These are phyloP conservation scores for Geotrichum siamense DNA, from an alignment of 1,139 yeast species.

Conservation along the genomic window DNA sequence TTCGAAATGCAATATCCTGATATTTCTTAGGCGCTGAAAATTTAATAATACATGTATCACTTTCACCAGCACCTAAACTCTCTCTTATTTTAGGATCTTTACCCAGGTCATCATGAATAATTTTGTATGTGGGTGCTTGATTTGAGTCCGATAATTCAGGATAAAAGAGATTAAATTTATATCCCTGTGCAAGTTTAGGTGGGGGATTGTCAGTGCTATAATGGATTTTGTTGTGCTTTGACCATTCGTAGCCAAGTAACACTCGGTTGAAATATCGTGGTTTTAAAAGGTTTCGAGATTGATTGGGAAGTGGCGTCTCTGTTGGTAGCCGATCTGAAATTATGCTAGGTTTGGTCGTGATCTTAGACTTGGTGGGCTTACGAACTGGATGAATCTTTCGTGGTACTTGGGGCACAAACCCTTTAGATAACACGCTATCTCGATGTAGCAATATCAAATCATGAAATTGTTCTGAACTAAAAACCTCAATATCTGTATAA, in stretches of 20 bases:
- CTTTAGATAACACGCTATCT: neutral
- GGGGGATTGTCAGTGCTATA: conserved; percentile 35
- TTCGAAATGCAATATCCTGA: conserved; percentile 34
- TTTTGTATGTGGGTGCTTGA: conserved; percentile 32
- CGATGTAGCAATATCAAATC: neutral
- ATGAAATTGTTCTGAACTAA: neutral
- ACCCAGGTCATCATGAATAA: conserved; percentile 25
- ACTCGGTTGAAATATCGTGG: conserved; percentile 34
- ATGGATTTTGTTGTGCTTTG: conserved; percentile 34
- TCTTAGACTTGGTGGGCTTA: neutral
- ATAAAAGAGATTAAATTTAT: conserved; percentile 35
- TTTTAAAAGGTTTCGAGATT: conserved; percentile 24
- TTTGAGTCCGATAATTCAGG: conserved; percentile 30
- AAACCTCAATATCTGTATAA: neutral
- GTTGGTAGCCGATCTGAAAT: neutral
- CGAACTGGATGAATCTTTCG: neutral
- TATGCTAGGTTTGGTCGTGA: neutral
- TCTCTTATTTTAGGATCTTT: conserved; percentile 15
- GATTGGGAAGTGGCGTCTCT: conserved; percentile 18
- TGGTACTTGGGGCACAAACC: neutral
- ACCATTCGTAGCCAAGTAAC: conserved; percentile 36
- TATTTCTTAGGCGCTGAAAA: conserved; percentile 35
- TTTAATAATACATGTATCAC: conserved; percentile 30
- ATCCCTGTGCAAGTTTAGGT: conserved; percentile 37
- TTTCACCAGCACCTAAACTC: conserved; percentile 20